Evolutionary conservation across 2,329 filamentous ascomycete genomes (phyloP).

Genomic region (Cladophialophora immunda): DNA sequence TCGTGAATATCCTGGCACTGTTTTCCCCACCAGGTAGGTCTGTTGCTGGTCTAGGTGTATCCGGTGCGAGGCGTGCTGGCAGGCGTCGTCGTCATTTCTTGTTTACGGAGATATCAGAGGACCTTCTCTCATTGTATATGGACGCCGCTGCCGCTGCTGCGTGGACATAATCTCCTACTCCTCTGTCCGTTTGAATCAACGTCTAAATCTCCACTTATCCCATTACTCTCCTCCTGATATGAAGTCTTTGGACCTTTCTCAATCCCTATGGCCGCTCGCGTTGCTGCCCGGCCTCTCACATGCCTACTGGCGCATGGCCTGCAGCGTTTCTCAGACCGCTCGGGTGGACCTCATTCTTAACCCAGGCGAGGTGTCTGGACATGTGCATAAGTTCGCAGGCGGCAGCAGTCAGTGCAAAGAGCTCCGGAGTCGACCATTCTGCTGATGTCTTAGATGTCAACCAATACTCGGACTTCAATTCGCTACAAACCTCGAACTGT

Average conservation of each 20-base stretch:
- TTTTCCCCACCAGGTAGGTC: not conserved
- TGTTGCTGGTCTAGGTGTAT: not conserved
- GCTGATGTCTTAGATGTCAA: conserved; percentile 67
- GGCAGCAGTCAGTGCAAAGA: conserved; percentile 70
- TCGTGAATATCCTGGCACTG: not conserved
- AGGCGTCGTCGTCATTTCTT: not conserved
- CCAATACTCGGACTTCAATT: conserved; percentile 62
- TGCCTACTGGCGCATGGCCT: conserved; percentile 92
- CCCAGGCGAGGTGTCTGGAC: conserved; percentile 65
- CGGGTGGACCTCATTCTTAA: conserved; percentile 74
- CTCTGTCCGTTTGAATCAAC: not conserved
- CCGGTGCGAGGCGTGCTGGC: not conserved
- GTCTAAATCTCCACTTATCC: not conserved
- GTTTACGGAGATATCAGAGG: conserved; percentile 2
- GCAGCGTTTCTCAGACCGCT: conserved; percentile 71
- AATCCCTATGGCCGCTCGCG: conserved; percentile 24
- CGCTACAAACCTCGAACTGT: conserved; percentile 74
- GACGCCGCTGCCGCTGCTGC: not conserved
- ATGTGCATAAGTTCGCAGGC: conserved; percentile 79
- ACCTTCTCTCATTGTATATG: conserved; percentile 3
- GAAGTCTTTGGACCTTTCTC: conserved; percentile 21
- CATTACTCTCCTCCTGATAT: conserved; percentile 19
- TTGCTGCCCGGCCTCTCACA: conserved; percentile 26
- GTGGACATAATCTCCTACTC: not conserved
- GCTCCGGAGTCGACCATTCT: not conserved